Conservation (phyloP, 179 eudicot genomes). For the Pouteria campechiana region DNA sequence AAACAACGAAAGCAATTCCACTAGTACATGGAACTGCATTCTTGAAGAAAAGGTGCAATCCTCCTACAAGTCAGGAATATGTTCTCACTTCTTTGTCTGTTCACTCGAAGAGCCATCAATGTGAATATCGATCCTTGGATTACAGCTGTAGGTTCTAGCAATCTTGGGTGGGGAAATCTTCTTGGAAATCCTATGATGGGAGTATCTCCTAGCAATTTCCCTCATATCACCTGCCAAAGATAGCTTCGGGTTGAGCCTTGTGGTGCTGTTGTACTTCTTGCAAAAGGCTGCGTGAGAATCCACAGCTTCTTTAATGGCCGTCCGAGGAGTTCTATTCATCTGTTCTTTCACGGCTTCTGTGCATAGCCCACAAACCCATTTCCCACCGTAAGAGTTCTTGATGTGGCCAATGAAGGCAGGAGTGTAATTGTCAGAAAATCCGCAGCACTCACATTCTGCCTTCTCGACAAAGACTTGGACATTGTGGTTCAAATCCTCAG, state of each 20-base stretch:
- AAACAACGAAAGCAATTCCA: no score
- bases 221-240: slow-evolving; percentile 12
- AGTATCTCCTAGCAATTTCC: slow-evolving; percentile 15
- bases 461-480: slow-evolving; percentile 7
- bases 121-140: slow-evolving; percentile 1
- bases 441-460: slow-evolving; percentile 46
- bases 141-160: slow-evolving; percentile 9
- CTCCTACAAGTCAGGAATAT: no score
- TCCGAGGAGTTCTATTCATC: not conserved
- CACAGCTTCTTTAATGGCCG: slow-evolving; percentile 5
- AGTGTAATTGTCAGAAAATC: slow-evolving; percentile 31
- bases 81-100: no score
- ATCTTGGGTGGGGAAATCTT: not conserved
- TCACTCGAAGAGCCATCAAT: no score
- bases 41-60: no score
- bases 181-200: slow-evolving; percentile 3
- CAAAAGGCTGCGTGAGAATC: slow-evolving; percentile 5
- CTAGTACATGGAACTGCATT: no score
- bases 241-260: slow-evolving; percentile 20
- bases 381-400: slow-evolving; percentile 9
- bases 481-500: slow-evolving; percentile 13
- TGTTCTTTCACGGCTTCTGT: slow-evolving; percentile 23
- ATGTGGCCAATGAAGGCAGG: slow-evolving; percentile 12
- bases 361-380: slow-evolving; percentile 40
- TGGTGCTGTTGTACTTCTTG: slow-evolving; percentile 4